Percentiles rank a stretch among this genome's conserved stretches.
These are phyloP conservation scores for Sarocladium brachiariae DNA, from an alignment of 2,329 filamentous ascomycete species.

Conservation along the genomic window DNA sequence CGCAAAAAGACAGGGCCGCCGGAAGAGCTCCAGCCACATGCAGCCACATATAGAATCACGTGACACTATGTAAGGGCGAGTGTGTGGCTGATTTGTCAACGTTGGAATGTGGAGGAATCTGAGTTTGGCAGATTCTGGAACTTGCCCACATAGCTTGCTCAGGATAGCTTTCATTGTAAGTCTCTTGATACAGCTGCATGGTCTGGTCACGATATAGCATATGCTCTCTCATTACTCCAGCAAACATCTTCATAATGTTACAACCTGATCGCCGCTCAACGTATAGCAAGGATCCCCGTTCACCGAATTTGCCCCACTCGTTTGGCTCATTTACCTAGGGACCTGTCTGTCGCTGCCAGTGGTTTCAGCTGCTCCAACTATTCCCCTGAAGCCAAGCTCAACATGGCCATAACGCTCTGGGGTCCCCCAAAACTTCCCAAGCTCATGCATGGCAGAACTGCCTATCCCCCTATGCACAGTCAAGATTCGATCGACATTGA, in stretches of 20 bases:
- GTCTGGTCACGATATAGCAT: background rate
- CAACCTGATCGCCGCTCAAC: background rate
- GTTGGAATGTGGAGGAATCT: conserved; percentile 8
- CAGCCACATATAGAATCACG: conserved; percentile 24
- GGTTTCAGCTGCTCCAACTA: background rate
- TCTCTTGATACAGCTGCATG: background rate
- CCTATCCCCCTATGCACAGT: background rate
- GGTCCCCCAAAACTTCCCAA: conserved; percentile 2
- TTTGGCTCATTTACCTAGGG: background rate
- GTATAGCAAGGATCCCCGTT: background rate
- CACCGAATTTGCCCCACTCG: background rate
- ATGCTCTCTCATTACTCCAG: background rate
- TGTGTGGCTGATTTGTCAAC: conserved; percentile 22
- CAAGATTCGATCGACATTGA: background rate
- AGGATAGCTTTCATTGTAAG: background rate
- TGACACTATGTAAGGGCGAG: no score
- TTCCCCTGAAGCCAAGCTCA: conserved; percentile 6
- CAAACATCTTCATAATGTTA: background rate
- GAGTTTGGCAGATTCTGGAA: conserved; percentile 1
- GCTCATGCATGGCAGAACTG: background rate
- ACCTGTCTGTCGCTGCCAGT: no score
- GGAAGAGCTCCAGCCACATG: conserved; percentile 19
- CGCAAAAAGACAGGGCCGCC: no score
- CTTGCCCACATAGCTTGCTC: background rate
- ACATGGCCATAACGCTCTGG: background rate